Evolutionary conservation across 148 eudicot species (phyloP).

Genomic region (Talinum fruticosum): DNA sequence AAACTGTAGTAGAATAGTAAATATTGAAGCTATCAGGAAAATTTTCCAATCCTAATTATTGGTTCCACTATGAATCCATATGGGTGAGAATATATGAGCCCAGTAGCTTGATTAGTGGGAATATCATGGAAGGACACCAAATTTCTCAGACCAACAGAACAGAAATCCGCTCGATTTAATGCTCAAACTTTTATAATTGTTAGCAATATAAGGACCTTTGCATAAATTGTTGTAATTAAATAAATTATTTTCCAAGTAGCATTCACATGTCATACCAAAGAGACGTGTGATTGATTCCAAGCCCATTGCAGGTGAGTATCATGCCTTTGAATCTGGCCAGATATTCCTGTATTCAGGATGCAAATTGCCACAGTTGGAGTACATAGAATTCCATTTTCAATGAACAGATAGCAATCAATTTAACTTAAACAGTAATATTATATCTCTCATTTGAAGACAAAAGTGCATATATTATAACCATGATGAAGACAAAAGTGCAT

Average conservation of each 20-base stretch:
- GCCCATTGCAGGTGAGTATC: conserved; percentile 64
- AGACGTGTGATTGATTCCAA: conserved; percentile 51
- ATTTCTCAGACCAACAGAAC: neutral
- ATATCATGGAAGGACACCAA: neutral
- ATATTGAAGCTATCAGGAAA: neutral
- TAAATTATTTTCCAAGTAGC: neutral
- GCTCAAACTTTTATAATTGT: too few species aligned
- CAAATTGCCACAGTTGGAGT: conserved; percentile 4
- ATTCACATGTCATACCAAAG: conserved; percentile 19
- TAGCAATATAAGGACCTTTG: neutral
- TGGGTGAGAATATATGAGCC: neutral
- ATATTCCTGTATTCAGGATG: conserved; percentile 45
- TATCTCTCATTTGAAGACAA: neutral
- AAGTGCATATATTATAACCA: neutral
- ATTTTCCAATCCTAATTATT: neutral
- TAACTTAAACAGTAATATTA: neutral
- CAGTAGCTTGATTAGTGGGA: neutral
- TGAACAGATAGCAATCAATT: neutral
- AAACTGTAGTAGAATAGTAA: neutral
- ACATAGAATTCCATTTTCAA: neutral
- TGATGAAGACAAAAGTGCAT: too few species aligned
- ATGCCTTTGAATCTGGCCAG: conserved; percentile 58
- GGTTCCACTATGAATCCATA: neutral
- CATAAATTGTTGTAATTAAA: neutral
- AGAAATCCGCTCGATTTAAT: neutral